Evolutionary conservation across 768 basidiomycete species (phyloP), one percentile per base, ranked within the genome.

Genomic region (Trametes coccinea): DNA sequence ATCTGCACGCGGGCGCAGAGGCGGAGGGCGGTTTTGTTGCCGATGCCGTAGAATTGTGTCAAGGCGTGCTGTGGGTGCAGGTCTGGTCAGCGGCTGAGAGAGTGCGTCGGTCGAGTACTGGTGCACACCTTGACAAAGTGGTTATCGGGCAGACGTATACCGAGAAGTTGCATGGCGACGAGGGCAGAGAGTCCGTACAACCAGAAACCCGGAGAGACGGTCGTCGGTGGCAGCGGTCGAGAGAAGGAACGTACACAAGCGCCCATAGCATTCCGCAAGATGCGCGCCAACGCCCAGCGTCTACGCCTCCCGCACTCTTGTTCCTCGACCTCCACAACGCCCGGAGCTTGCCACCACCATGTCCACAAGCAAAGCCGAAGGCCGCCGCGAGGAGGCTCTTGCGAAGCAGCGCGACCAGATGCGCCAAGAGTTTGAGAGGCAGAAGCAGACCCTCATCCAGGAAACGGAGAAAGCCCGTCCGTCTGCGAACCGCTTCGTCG

Each of bases 381-480:
- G 88, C n/a, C 87, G 89, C 57, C 86, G 93, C 58, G 89, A 93
- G 73, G 90, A 92, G 70, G 88, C 88, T 2, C 86, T 96, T 65
- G 81, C 84, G 37, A 95, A 95, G 73, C 88, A 93, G 75, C 87
- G 95, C 61, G 82, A 75, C 43, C 84, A 87, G 70, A 85, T 87
- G 78, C 85, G 87, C 68, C 89, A 93, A 72, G 90, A 93, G 44
- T 94, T 82, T 66, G 87, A 92, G 67, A 83, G 88, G 17, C 89
- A 92, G 72, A 92, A 92, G 68, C 85, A 89, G 71, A 82, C 82
- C 48, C 85, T 94, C 72, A 86, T 92, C 68, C 85, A 82, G 71
- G 95, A 97, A 77, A 95, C 94, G 2, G 92, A 96, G 78, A 95
- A 95, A 74, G 88, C 92, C 41, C 89, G 93, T 33, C 92, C 94